Percentiles rank a stretch among this genome's conserved stretches.
Conservation (phyloP, 1,139 yeast species). For the Hyphopichia khmerensis region DNA sequence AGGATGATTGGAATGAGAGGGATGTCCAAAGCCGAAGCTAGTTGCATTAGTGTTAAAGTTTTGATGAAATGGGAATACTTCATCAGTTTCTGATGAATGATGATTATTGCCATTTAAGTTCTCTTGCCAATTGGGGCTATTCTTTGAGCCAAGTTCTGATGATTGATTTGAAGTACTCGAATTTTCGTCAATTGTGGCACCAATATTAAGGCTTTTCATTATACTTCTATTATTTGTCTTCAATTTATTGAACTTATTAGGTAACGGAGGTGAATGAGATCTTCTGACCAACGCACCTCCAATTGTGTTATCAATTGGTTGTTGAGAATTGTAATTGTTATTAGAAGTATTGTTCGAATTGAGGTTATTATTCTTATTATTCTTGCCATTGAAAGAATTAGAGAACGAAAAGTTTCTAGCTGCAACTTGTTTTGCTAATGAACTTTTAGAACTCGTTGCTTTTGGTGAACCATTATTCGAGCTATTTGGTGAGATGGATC, state of each 20-base stretch:
- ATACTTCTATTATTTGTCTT: slow-evolving; percentile 1
- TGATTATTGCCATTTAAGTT: not conserved
- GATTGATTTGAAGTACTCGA: slow-evolving; percentile 8
- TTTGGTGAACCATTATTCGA: not conserved
- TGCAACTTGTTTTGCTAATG: not conserved
- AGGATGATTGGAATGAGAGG: not conserved
- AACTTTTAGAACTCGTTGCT: not conserved
- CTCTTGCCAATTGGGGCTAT: not conserved
- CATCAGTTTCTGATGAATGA: not conserved
- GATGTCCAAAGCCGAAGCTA: not conserved
- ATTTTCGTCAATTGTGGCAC: slow-evolving; percentile 2
- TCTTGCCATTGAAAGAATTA: not conserved
- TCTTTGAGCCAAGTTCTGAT: slow-evolving; percentile 7
- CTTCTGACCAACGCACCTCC: slow-evolving; percentile 13
- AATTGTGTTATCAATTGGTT: not conserved
- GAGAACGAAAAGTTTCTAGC: not conserved
- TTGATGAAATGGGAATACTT: not conserved
- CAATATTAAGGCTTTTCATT: not conserved
- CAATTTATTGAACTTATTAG: slow-evolving; percentile 18
- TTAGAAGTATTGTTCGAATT: slow-evolving; percentile 2
- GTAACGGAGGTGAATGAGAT: slow-evolving; percentile 38
- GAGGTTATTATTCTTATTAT: not conserved
- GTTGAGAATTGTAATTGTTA: slow-evolving; percentile 2
- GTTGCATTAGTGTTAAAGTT: not conserved
- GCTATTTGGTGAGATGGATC: not conserved